A percentile compares a stretch with the other conserved stretches of the same genome.
These are phyloP conservation scores for Clausena lansium DNA, from an alignment of 345 rosid species.

Conservation along the genomic window DNA sequence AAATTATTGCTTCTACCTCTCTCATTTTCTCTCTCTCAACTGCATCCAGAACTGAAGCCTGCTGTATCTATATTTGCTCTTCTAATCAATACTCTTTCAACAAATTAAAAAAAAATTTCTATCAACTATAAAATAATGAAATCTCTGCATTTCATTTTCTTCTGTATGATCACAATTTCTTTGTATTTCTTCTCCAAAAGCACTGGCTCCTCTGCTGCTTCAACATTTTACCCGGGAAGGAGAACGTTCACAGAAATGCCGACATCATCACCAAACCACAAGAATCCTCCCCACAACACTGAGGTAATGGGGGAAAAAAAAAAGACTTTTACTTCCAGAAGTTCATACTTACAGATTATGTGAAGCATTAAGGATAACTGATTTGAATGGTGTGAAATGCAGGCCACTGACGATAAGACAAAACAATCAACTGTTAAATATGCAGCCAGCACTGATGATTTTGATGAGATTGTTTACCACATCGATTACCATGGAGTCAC, in stretches of 20 bases:
- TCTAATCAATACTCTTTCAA: background rate
- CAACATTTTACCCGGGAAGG: constrained; percentile 18
- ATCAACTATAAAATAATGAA: constrained; percentile 25
- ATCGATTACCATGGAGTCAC: constrained; percentile 57
- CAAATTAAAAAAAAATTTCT: background rate
- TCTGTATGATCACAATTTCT: constrained; percentile 20
- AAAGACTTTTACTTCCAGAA: background rate
- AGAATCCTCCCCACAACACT: background rate
- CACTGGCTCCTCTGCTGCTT: constrained; percentile 21
- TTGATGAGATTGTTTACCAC: constrained; percentile 37
- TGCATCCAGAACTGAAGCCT: background rate
- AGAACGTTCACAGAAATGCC: constrained; percentile 22
- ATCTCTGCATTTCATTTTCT: constrained; percentile 14
- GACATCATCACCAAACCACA: constrained; percentile 12
- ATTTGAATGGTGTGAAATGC: constrained; percentile 10
- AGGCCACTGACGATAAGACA: constrained; percentile 29
- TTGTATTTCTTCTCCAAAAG: constrained; percentile 12
- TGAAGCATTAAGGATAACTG: background rate
- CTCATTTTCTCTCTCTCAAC: constrained; percentile 6
- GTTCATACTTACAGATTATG: background rate
- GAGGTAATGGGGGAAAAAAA: constrained; percentile 13
- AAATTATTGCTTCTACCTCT: background rate
- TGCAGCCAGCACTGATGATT: constrained; percentile 5
- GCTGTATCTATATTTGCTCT: constrained; percentile 5
- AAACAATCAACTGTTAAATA: constrained; percentile 1